Percentiles rank a stretch among this genome's conserved stretches.
These are phyloP conservation scores for Inga leiocalycina DNA, from an alignment of 306 rosid genomes.

Conservation along the genomic window DNA sequence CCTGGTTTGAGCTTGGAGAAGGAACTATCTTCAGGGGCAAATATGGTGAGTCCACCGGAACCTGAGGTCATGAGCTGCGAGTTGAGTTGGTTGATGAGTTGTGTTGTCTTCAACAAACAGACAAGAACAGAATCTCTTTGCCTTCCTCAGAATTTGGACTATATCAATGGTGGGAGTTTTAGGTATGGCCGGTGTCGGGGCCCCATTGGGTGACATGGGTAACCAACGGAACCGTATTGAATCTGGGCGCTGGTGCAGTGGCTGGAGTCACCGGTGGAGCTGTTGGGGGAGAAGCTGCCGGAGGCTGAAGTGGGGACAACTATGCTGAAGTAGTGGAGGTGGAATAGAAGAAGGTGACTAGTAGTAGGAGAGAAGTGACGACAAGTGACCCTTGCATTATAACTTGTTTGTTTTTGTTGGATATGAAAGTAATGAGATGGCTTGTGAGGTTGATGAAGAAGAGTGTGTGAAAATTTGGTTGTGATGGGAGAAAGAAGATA, in stretches of 20 bases:
- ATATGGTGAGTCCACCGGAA: slow-evolving; percentile 57
- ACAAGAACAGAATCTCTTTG: slow-evolving; percentile 56
- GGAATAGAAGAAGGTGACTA: slow-evolving; percentile 31
- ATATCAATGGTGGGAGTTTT: slow-evolving; percentile 51
- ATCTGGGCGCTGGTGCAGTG: slow-evolving; percentile 40
- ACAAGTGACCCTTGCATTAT: slow-evolving; percentile 40
- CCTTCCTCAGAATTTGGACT: slow-evolving; percentile 57
- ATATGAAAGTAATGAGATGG: background rate
- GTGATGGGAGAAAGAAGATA: background rate
- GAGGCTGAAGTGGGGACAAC: slow-evolving; percentile 45
- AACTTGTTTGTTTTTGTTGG: slow-evolving; percentile 8
- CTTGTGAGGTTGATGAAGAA: background rate
- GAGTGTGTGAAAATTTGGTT: background rate
- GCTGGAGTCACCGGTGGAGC: slow-evolving; percentile 28
- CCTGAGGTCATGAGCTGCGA: slow-evolving; percentile 58
- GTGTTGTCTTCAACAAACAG: slow-evolving; percentile 60
- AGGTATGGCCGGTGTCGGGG: slow-evolving; percentile 55
- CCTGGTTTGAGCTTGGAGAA: slow-evolving; percentile 72
- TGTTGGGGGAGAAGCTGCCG: slow-evolving; percentile 30
- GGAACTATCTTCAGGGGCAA: slow-evolving; percentile 64
- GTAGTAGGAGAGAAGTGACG: slow-evolving; percentile 37
- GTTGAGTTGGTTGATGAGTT: slow-evolving; percentile 52
- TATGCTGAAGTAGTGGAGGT: slow-evolving; percentile 39
- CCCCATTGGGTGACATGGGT: slow-evolving; percentile 40
- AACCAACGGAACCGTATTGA: slow-evolving; percentile 42